Conservation (phyloP, 768 basidiomycete species). For the Phanerodontia chrysosporium region DNA sequence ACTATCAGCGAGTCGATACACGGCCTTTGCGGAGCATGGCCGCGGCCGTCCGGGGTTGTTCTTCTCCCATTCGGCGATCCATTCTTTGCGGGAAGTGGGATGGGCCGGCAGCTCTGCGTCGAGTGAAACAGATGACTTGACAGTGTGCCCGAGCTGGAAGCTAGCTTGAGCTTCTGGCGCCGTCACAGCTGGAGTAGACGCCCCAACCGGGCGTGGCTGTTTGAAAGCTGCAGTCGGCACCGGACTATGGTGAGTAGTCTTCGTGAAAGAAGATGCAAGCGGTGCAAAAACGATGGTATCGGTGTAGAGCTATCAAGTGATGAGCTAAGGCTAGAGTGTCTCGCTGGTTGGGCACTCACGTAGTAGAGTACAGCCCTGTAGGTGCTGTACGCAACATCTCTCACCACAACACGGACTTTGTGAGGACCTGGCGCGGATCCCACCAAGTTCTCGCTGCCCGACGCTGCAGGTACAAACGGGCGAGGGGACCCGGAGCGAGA, state of each 20-base stretch:
- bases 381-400: constrained; percentile 58
- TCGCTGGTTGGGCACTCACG: constrained; percentile 31
- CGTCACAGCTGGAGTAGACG: constrained; percentile 14
- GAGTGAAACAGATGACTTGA: neutral
- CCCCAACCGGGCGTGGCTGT: neutral
- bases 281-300: constrained; percentile 83
- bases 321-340: neutral
- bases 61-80: constrained; percentile 69
- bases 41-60: constrained; percentile 57
- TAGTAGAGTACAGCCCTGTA: constrained; percentile 74
- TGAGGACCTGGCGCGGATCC: constrained; percentile 35
- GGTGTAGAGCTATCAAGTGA: constrained; percentile 64
- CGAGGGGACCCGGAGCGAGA: too few relatives aligned
- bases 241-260: constrained; percentile 20
- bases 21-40: constrained; percentile 82
- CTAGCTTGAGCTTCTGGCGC: constrained; percentile 33
- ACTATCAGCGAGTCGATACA: constrained; percentile 83
- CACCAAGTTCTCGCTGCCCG: too few relatives aligned
- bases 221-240: constrained; percentile 4
- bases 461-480: too few relatives aligned
- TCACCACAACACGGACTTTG: constrained; percentile 50
- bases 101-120: constrained; percentile 3
- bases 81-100: constrained; percentile 49
- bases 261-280: constrained; percentile 64
- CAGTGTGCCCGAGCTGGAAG: constrained; percentile 3